Percentiles rank a stretch among this genome's conserved stretches.
Evolutionary conservation across 257 asterid genomes (phyloP).

Genomic region (Solanum boliviense): DNA sequence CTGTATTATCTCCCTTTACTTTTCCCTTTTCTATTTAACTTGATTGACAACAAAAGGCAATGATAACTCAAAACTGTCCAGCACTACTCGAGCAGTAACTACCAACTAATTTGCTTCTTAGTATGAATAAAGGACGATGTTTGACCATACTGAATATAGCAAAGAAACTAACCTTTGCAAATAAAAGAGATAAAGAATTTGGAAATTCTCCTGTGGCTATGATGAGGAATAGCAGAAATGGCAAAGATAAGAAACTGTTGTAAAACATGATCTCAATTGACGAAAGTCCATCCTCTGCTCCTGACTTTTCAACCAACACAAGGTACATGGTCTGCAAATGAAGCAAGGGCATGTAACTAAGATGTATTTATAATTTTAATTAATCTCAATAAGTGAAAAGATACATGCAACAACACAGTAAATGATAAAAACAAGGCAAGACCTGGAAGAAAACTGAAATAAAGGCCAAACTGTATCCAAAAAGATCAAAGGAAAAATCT

Average conservation of each 20-base stretch:
- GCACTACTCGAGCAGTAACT: not conserved
- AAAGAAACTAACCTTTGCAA: slow-evolving; percentile 52
- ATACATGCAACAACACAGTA: not conserved
- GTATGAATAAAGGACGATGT: not conserved
- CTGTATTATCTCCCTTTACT: not conserved
- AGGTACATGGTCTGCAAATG: slow-evolving; percentile 97
- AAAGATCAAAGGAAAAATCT: slow-evolving; percentile 91
- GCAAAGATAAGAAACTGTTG: slow-evolving; percentile 76
- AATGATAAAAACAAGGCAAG: slow-evolving; percentile 4
- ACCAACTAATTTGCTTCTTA: not conserved
- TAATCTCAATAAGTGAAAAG: not conserved
- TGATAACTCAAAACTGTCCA: not conserved
- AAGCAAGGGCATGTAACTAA: not conserved
- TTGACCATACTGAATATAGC: not conserved
- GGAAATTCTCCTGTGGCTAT: slow-evolving; percentile 92
- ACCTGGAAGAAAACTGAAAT: slow-evolving; percentile 96
- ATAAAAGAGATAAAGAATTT: slow-evolving; percentile 46
- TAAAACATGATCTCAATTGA: slow-evolving; percentile 91
- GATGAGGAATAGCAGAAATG: slow-evolving; percentile 80
- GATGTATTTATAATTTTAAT: not conserved
- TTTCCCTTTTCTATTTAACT: not conserved
- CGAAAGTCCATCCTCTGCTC: slow-evolving; percentile 95
- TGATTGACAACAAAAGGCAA: not conserved
- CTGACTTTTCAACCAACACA: slow-evolving; percentile 87
- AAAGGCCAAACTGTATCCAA: slow-evolving; percentile 85